A percentile compares a stretch with the other conserved stretches of the same genome.
phyloP scores from a whole-genome alignment of 208 protist genomes.

The Strigomonas oncopelti region DNA sequence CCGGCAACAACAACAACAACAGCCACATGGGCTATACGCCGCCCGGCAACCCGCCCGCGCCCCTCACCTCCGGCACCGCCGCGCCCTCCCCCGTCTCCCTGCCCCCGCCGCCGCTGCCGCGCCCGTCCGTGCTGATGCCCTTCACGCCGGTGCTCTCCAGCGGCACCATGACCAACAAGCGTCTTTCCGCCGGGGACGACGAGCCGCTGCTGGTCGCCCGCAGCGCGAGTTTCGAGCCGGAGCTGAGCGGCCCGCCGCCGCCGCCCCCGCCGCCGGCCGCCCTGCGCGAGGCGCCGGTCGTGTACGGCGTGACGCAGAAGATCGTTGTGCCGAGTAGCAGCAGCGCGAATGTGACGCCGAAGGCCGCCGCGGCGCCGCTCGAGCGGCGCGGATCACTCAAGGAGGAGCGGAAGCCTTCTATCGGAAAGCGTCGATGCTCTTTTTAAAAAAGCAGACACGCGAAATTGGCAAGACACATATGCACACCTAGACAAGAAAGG shows the following conservation, averaged over 20 bases:
- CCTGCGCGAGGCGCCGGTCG: not conserved
- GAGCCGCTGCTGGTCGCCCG: slow-evolving; percentile 18
- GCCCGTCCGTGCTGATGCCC: not conserved
- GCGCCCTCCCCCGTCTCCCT: not conserved
- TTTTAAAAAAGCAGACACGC: slow-evolving; percentile 16
- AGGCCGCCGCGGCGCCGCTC: not conserved
- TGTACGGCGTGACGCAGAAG: slow-evolving; percentile 5
- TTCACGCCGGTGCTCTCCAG: slow-evolving; percentile 9
- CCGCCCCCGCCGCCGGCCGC: slow-evolving; percentile 21
- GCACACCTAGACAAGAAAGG: not conserved
- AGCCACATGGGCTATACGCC: slow-evolving; percentile 5
- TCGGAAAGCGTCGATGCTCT: slow-evolving; percentile 19
- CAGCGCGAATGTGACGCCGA: not conserved
- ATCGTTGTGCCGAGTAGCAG: not conserved
- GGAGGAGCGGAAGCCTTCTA: not conserved
- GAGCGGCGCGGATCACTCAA: slow-evolving; percentile 10
- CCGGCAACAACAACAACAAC: not conserved
- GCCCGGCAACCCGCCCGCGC: not conserved
- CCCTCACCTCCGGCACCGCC: not conserved
- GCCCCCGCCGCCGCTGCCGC: slow-evolving; percentile 9
- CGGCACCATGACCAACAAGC: not conserved
- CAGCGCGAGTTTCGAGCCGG: slow-evolving; percentile 46
- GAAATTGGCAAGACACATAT: too few relatives aligned
- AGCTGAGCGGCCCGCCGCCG: slow-evolving; percentile 27
- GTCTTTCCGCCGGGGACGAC: slow-evolving; percentile 3